Conservation (phyloP, 1,284 basidiomycete genomes). For the Caloboletus firmus region DNA sequence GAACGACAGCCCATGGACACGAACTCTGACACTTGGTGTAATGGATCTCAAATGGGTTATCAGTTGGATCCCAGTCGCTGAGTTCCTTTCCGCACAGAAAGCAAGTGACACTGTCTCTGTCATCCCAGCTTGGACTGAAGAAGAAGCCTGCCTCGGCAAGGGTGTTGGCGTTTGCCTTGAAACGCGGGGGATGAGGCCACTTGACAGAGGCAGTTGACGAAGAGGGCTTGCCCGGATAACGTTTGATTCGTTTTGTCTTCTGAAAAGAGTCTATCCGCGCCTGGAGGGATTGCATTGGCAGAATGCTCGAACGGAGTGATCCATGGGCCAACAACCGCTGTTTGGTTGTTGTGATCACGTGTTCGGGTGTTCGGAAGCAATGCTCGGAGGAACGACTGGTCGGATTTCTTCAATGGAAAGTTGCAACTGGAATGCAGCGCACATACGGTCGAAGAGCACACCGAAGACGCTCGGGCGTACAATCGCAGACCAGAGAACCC, state of each 20-base stretch:
- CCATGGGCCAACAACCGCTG: too few relatives aligned
- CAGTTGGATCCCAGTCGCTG: conserved; percentile 74
- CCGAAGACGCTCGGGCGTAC: conserved; percentile 9
- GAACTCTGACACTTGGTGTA: conserved; percentile 57
- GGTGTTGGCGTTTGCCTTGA: conserved; percentile 62
- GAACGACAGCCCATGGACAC: conserved; percentile 76
- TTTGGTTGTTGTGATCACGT: conserved; percentile 18
- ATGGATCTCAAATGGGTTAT: conserved; percentile 82
- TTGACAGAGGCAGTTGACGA: conserved; percentile 45
- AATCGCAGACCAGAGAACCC: neutral
- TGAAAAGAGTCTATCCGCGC: conserved; percentile 60
- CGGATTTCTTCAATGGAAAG: too few relatives aligned
- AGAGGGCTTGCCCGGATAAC: conserved; percentile 40
- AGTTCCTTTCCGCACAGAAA: conserved; percentile 76
- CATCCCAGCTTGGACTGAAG: conserved; percentile 61
- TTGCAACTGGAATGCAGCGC: conserved; percentile 25
- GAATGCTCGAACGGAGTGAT: too few relatives aligned
- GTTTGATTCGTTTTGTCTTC: conserved; percentile 51
- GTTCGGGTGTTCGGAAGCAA: conserved; percentile 1
- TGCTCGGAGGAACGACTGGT: neutral
- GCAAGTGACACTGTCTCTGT: conserved; percentile 71
- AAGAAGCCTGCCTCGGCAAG: conserved; percentile 85
- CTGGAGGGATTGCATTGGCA: conserved; percentile 54
- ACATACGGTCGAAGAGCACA: conserved; percentile 44
- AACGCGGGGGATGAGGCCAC: conserved; percentile 66